Evolutionary conservation across 495 filamentous ascomycete genomes (phyloP).

Genomic region (Hyaloscypha hepaticicola): DNA sequence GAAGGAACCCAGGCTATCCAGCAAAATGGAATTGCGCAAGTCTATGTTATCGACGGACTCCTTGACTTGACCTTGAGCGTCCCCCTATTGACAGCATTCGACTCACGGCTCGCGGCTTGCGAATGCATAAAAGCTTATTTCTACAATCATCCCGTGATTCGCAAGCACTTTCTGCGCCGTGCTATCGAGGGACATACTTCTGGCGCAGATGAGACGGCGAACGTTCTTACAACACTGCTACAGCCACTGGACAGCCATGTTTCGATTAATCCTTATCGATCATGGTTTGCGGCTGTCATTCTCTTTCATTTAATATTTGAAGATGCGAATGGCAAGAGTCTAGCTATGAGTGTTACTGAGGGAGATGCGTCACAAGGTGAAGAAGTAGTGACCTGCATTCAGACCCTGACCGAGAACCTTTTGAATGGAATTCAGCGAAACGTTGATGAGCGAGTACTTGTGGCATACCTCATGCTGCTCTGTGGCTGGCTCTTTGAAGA

Average conservation of each 20-base stretch:
- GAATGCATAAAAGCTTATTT: slow-evolving; percentile 94
- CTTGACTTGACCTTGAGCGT: slow-evolving; percentile 80
- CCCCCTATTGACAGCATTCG: slow-evolving; percentile 62
- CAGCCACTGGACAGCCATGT: slow-evolving; percentile 52
- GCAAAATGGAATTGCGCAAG: slow-evolving; percentile 53
- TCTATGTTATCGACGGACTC: slow-evolving; percentile 93
- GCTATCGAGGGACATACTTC: slow-evolving; percentile 85
- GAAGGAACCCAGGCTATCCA: slow-evolving; percentile 44
- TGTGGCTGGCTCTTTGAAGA: slow-evolving; percentile 93
- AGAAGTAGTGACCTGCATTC: slow-evolving; percentile 93
- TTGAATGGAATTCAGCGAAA: slow-evolving; percentile 69
- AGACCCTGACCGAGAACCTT: slow-evolving; percentile 78
- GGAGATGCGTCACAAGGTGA: slow-evolving; percentile 89
- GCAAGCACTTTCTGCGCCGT: slow-evolving; percentile 77
- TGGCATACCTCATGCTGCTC: slow-evolving; percentile 91
- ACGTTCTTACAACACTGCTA: slow-evolving; percentile 81
- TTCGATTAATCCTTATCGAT: slow-evolving; percentile 79
- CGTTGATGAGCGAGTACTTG: slow-evolving; percentile 76
- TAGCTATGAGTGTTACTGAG: slow-evolving; percentile 80
- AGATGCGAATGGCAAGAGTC: slow-evolving; percentile 72
- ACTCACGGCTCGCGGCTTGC: slow-evolving; percentile 79
- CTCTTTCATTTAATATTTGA: slow-evolving; percentile 88
- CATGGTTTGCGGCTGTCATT: slow-evolving; percentile 89
- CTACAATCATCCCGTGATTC: slow-evolving; percentile 72
- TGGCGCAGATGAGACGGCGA: slow-evolving; percentile 82